phyloP scores from a whole-genome alignment of 192 early-diverging fungal genomes.

The Gigaspora rosea region DNA sequence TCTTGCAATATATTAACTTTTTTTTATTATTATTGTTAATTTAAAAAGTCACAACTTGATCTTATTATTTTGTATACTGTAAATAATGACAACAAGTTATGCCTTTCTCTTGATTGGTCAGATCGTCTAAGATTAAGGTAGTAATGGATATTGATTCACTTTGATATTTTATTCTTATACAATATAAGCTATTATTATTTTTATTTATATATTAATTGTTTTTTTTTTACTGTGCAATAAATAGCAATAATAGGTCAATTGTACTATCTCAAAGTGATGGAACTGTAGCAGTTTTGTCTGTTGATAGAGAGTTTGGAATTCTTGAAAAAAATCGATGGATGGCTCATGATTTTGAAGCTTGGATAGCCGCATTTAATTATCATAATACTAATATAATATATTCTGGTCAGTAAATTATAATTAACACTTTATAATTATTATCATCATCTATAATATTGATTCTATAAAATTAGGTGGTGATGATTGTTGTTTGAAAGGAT shows the following conservation, averaged over 20 bases:
- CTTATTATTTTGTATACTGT: conserved; percentile 42
- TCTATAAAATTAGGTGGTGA: conserved; percentile 65
- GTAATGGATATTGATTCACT: background rate
- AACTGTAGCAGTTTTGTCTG: conserved; percentile 52
- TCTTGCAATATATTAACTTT: background rate
- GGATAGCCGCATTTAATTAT: conserved; percentile 91
- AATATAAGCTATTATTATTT: background rate
- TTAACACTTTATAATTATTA: background rate
- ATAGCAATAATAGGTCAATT: conserved; percentile 41
- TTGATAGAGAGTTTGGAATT: conserved; percentile 48
- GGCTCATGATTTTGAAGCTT: conserved; percentile 90
- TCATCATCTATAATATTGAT: background rate
- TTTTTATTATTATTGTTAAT: background rate
- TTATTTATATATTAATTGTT: background rate
- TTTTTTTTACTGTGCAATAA: too few relatives aligned
- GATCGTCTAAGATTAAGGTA: conserved; percentile 54
- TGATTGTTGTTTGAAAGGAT: conserved; percentile 83
- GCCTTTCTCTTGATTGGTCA: conserved; percentile 90
- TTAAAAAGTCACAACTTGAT: conserved; percentile 36
- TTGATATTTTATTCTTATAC: background rate
- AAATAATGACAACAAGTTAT: conserved; percentile 61
- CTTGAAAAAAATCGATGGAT: conserved; percentile 58
- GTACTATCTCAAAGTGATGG: conserved; percentile 83
- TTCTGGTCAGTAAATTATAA: conserved; percentile 47
- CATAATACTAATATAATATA: conserved; percentile 74